Evolutionary conservation across 768 basidiomycete genomes (phyloP).

Genomic region (Podaxis sp.): DNA sequence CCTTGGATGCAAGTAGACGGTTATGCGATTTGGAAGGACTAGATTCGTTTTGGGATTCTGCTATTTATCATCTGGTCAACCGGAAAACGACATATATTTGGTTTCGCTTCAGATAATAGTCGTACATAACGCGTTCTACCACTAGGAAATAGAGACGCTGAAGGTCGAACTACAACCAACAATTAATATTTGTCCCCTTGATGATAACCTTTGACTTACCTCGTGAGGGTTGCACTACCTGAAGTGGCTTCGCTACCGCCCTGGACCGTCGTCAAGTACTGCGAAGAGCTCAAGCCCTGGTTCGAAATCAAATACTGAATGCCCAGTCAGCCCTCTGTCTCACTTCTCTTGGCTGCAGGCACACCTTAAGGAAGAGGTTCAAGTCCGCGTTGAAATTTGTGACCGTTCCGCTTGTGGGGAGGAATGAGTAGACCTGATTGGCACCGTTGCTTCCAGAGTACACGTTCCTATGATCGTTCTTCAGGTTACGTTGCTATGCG

Average conservation of each 20-base stretch:
- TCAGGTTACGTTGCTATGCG: background rate
- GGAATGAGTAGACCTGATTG: slow-evolving; percentile 53
- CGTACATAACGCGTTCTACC: background rate
- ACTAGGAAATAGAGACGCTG: background rate
- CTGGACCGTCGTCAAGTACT: slow-evolving; percentile 59
- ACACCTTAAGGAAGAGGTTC: slow-evolving; percentile 48
- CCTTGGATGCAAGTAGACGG: background rate
- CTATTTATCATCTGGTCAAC: too few relatives aligned
- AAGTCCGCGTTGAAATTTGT: slow-evolving; percentile 54
- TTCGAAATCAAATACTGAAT: slow-evolving; percentile 48
- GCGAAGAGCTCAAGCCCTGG: slow-evolving; percentile 43
- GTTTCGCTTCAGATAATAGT: background rate
- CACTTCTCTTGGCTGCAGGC: background rate
- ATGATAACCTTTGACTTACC: slow-evolving; percentile 34
- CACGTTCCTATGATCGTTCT: slow-evolving; percentile 42
- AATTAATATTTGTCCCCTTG: background rate
- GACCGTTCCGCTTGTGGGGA: slow-evolving; percentile 36
- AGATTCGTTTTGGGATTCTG: too few relatives aligned
- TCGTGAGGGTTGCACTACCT: slow-evolving; percentile 52
- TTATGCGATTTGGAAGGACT: background rate
- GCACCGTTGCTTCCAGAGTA: slow-evolving; percentile 52
- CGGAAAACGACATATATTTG: background rate
- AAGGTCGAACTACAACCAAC: slow-evolving; percentile 2
- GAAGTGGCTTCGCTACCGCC: slow-evolving; percentile 63
- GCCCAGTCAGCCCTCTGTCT: background rate